Evolutionary conservation across 805 yeast genomes (phyloP), one percentile per base, ranked within the genome.

Genomic region (Naumovozyma baii): DNA sequence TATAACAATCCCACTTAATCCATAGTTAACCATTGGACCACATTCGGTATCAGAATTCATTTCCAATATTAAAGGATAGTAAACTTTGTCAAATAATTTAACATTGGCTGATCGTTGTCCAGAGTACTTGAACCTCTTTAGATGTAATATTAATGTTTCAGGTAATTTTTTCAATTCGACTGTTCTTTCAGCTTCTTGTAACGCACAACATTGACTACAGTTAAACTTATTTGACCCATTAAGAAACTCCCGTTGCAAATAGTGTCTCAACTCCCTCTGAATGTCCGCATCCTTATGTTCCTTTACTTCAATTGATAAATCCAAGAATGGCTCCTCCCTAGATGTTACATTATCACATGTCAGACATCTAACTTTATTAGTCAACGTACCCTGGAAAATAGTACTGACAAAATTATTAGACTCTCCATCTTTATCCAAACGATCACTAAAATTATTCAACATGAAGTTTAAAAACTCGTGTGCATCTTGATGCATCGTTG

Each of bases 401-500:
- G 76, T 73, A 36, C 76, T 81, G 40, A 88, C 68, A 69, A 78
- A 72, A 50, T 74, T 37, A 17, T 45, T 63, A 61, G 51, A 47
- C 12, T 32, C 29, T 13, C 36, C 37, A 3, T 35, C 33, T 16
- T 15, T 32, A 19, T 48, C 69, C 62, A 61, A 39, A 22, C 48
- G 55, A 22, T 73, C 75, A 34, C 83, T 66, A 18, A 82, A 70
- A 46, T 85, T 87, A 61, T 90, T 90, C 38, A 92, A 66, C 46
- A 88, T 59, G 55, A 84, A 88, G 59, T 88, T 88, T 55, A 88
- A 71, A 60, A 92, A 90, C 62, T 90, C 98, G 62, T 90, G 98
- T 8, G 97, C 96, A 67, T 90, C 98, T 57, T 90, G 98, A 59
- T 90, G 98, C 95, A 86, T 88, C 36, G 84, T 79, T 42, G 85